Evolutionary conservation across 257 asterid species (phyloP), one percentile per base, ranked within the genome.

Genomic region (Nicotiana tabacum): DNA sequence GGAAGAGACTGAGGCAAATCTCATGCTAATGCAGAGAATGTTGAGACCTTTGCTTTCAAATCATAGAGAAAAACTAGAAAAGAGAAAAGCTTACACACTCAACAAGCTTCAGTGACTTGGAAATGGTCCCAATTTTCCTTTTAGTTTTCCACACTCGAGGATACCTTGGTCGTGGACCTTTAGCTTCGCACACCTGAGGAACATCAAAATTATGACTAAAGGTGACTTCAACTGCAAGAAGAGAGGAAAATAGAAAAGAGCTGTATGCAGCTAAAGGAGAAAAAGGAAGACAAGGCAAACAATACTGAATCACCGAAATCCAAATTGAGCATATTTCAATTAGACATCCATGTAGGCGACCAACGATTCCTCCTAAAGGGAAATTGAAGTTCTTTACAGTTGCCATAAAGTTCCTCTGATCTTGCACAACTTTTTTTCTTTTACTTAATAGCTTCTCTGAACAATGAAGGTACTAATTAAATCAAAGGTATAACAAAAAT

Each of bases 121-220:
- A 94, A 83, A 96, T 81, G 46, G 98, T 96, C 84, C 99, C 98
- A 65, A 90, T 92, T 87, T 69, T 93, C 90, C 68, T 91, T 69
- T 87, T 89, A 65, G 91, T 91, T 88, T 91, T 96, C 98, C 99
- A 96, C 53, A 93, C 98, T 61, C 98, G 91, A 66, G 98, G 98
- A 86, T 86, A 91, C 90, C 99, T 92, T 66, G 98, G 98, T 67
- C 98, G 91, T 64, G 97, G 99, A 84, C 98, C 98, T 90, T 93
- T 94, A 85, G 95, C 94, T 80, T 91, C 97, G 82, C 95, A 93
- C 60, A 90, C 91, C 99, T 93, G 91, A 84, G 62, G 83, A 83
- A 85, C 39, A 64, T 61, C 27, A 82, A 30, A 82, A 18, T 15
- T 27, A 53, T 21, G 32, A 24, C 62, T 57, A 77, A 66, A 8